phyloP scores from a whole-genome alignment of 345 rosid genomes.

The Sonneratia caseolaris region DNA sequence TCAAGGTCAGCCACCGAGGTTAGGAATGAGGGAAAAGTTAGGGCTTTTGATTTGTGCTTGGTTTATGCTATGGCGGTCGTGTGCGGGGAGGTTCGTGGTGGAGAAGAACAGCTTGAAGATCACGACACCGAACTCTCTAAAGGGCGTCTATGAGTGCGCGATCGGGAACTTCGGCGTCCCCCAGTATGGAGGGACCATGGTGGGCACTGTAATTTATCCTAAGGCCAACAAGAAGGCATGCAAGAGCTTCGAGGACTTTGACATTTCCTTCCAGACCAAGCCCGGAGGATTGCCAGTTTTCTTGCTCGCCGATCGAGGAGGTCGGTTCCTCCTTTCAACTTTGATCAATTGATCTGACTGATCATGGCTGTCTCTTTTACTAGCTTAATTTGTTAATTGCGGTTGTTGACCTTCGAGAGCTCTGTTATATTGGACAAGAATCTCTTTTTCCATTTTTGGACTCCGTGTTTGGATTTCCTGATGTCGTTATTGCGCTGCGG shows the following conservation, averaged over 20 bases:
- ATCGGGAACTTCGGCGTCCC: constrained; percentile 52
- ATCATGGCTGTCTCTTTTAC: neutral
- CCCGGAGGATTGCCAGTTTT: constrained; percentile 40
- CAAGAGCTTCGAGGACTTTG: constrained; percentile 30
- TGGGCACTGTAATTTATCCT: constrained; percentile 45
- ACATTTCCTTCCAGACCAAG: constrained; percentile 29
- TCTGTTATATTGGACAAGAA: neutral
- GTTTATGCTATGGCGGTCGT: constrained; percentile 8
- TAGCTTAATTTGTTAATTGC: neutral
- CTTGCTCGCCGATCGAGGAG: constrained; percentile 55
- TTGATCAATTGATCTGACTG: neutral
- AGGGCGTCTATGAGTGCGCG: constrained; percentile 41
- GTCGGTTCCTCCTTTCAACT: constrained; percentile 9
- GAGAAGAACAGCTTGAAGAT: constrained; percentile 57
- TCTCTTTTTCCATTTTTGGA: neutral
- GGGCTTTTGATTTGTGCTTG: constrained; percentile 6
- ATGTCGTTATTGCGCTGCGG: neutral
- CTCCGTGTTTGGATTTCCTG: neutral
- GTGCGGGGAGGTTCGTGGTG: constrained; percentile 29
- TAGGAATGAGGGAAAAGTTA: neutral
- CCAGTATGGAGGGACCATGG: constrained; percentile 43
- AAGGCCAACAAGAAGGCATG: constrained; percentile 41
- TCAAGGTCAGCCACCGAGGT: neutral
- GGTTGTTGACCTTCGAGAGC: neutral
- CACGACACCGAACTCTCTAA: constrained; percentile 35